Conservation (phyloP, 164 flowering plant genomes). For the Sextonia rubra region DNA sequence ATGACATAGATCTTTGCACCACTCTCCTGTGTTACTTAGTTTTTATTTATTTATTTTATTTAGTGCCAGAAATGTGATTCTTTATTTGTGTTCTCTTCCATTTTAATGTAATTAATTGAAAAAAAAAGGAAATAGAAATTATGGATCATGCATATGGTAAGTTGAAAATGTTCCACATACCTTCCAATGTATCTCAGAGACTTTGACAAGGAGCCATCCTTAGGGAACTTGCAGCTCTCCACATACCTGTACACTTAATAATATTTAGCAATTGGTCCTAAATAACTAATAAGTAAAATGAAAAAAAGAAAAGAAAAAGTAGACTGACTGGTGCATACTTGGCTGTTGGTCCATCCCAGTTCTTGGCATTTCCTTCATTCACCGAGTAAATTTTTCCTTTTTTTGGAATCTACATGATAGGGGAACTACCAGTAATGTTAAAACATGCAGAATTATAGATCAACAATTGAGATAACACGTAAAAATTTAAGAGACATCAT, state of each 20-base stretch:
- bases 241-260: constrained; percentile 55
- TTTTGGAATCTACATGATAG: constrained; percentile 71
- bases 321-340: constrained; percentile 41
- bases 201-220: constrained; percentile 79
- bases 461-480: not conserved
- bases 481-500: not conserved
- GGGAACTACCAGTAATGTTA: not conserved
- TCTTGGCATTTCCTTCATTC: constrained; percentile 97
- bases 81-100: too few species aligned
- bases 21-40: too few species aligned
- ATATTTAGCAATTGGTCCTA: not conserved
- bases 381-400: constrained; percentile 97
- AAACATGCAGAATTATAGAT: not conserved
- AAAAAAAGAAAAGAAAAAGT: not conserved
- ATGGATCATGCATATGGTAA: too few species aligned
- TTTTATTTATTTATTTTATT: too few species aligned
- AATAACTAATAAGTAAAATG: constrained; percentile 1
- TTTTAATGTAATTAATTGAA: not conserved
- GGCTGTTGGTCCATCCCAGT: constrained; percentile 94
- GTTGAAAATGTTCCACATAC: constrained; percentile 23
- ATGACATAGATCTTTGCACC: too few species aligned
- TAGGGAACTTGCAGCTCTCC: constrained; percentile 85
- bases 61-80: too few species aligned
- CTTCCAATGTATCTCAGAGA: constrained; percentile 96
- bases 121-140: too few species aligned